Conservation (phyloP, 148 eudicot species). For the Arbutus unedo region DNA sequence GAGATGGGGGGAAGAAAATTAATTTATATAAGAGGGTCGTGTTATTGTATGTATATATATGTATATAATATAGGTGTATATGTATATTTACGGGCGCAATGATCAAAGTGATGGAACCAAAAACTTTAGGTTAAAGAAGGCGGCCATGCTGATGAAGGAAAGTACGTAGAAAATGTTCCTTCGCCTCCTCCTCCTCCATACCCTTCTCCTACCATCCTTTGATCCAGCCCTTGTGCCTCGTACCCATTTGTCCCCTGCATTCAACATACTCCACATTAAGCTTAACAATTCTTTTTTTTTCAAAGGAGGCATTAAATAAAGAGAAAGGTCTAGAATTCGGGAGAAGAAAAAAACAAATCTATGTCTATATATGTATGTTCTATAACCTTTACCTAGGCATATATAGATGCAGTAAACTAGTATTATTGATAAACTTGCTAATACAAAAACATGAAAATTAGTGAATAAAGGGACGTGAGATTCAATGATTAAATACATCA, state of each 20-base stretch:
- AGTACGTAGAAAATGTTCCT: conserved; percentile 19
- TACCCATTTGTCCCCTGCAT: conserved; percentile 50
- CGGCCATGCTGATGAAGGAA: conserved; percentile 45
- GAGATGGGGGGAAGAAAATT: background rate
- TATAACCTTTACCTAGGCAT: too few species aligned
- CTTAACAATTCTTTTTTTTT: background rate
- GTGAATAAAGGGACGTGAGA: too few species aligned
- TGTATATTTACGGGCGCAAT: background rate
- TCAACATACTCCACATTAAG: background rate
- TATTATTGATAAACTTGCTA: too few species aligned
- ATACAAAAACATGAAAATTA: too few species aligned
- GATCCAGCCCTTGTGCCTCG: conserved; percentile 48
- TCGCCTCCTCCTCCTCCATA: conserved; percentile 39
- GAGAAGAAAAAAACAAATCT: too few species aligned
- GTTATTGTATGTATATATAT: background rate
- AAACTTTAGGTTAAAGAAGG: conserved; percentile 26
- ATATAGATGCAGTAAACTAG: too few species aligned
- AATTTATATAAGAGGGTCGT: background rate
- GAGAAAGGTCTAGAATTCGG: background rate
- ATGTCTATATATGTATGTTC: too few species aligned
- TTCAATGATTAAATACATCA: too few species aligned
- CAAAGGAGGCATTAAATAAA: background rate
- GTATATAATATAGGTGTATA: background rate
- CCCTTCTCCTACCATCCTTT: conserved; percentile 40
- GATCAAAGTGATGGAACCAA: background rate